These are phyloP conservation scores for Aspergillus nanangensis DNA, from an alignment of 495 filamentous ascomycete species.

Conservation along the genomic window DNA sequence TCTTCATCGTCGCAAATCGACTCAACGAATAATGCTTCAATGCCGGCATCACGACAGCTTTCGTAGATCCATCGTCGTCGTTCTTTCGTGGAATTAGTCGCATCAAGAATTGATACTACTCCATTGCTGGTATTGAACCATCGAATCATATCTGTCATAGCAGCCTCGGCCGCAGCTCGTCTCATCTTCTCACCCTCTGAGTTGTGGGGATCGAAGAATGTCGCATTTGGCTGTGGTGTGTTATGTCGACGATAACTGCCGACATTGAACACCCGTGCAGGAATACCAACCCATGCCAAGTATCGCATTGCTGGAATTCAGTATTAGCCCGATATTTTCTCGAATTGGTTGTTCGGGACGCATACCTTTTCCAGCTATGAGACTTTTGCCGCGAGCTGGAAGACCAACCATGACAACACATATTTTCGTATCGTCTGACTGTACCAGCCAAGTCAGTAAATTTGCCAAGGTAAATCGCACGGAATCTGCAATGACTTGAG, in stretches of 20 bases:
- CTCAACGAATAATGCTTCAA: conserved; percentile 93
- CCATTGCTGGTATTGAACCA: conserved; percentile 77
- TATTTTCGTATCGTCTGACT: conserved; percentile 92
- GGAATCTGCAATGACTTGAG: too few species aligned
- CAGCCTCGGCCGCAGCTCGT: conserved; percentile 80
- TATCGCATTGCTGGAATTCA: conserved; percentile 75
- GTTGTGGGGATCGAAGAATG: conserved; percentile 90
- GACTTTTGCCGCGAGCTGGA: conserved; percentile 90
- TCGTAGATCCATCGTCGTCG: conserved; percentile 91
- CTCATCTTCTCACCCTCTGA: conserved; percentile 85
- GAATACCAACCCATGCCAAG: conserved; percentile 91
- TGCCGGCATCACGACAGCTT: conserved; percentile 60
- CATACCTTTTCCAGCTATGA: conserved; percentile 94
- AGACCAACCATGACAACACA: conserved; percentile 99
- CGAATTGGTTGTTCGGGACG: not conserved
- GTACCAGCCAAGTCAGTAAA: too few species aligned
- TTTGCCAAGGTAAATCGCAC: too few species aligned
- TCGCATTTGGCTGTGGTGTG: conserved; percentile 79
- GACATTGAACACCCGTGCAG: conserved; percentile 92
- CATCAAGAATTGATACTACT: conserved; percentile 87
- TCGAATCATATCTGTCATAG: conserved; percentile 82
- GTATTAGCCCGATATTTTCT: not conserved
- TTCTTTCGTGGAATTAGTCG: conserved; percentile 87
- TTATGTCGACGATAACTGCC: conserved; percentile 85
- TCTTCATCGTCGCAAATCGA: conserved; percentile 93